Evolutionary conservation across 1,139 yeast species (phyloP), one percentile per base, ranked within the genome.

Genomic region (Scheffersomyces illinoinensis): DNA sequence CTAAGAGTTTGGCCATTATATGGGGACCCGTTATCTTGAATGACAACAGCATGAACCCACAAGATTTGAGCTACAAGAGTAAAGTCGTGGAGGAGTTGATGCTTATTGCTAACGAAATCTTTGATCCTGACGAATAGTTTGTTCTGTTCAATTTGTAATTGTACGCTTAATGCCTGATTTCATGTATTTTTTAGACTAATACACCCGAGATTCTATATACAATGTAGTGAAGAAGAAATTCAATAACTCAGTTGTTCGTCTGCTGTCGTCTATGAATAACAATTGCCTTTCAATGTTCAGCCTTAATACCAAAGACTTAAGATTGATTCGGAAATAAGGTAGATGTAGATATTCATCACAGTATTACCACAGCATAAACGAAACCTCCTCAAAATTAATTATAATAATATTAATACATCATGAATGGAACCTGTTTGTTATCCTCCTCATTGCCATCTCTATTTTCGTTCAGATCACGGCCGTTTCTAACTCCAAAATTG

Each of bases 21-120:
- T 95, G 99, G 98, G 98, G 98, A 0, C 97, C 97, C 14, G 91
- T 92, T 1, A 76, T 95, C 55, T 83, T 95, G 71, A 84, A 85
- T 56, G 90, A 86, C 66, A 84, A 83, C 62, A 85, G 85, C 49
- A 76, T 83, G 70, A 87, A 86, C 65, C 88, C 90, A 5, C 91
- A 88, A 62, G 97, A 92, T 67, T 85, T 93, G 75, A 88, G 90
- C 59, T 86, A 85, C 63, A 96, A 93, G 76, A 91, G 93, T 60
- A 85, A 87, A 62, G 91, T 92, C 5, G 85, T 93, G 67, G 97
- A 93, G 71, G 95, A 93, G 60, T 83, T 93, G 68, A 85, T 93
- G 78, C 74, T 81, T 62, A 92, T 91, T 67, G 95, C 97, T n/a
- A 87, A 85, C 63, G 96, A 90, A 61, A 93, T 93, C 50, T 93